phyloP scores from a whole-genome alignment of 2,329 filamentous ascomycete species.

The Didymella lethalis region DNA sequence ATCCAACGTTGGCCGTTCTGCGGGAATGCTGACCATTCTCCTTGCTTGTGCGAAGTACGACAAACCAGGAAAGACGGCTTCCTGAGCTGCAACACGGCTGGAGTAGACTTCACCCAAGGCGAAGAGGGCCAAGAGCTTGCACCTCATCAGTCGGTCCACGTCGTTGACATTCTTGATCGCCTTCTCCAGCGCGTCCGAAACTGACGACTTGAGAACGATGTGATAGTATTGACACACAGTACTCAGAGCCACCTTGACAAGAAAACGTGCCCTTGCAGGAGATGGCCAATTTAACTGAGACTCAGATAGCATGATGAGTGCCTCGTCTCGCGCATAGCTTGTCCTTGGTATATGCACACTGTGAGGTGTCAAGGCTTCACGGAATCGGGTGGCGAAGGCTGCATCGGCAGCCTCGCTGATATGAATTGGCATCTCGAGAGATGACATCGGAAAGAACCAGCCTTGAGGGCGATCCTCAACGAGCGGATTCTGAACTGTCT shows the following conservation, averaged over 20 bases:
- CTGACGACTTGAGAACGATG: background rate
- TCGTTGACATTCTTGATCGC: background rate
- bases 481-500: background rate
- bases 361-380: background rate
- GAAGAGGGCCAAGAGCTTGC: background rate
- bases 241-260: background rate
- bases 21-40: background rate
- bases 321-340: background rate
- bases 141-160: background rate
- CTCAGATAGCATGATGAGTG: background rate
- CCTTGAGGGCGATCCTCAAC: background rate
- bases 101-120: background rate
- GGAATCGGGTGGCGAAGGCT: background rate
- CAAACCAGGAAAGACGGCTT: background rate
- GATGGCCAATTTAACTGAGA: background rate
- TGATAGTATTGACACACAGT: background rate
- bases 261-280: background rate
- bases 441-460: background rate
- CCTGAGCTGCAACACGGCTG: background rate
- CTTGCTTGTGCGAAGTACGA: background rate
- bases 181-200: background rate
- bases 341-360: background rate
- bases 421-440: background rate
- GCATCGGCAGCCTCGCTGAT: background rate
- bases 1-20: background rate